phyloP scores from a whole-genome alignment of 768 basidiomycete genomes.

The Tricholoma terreum region DNA sequence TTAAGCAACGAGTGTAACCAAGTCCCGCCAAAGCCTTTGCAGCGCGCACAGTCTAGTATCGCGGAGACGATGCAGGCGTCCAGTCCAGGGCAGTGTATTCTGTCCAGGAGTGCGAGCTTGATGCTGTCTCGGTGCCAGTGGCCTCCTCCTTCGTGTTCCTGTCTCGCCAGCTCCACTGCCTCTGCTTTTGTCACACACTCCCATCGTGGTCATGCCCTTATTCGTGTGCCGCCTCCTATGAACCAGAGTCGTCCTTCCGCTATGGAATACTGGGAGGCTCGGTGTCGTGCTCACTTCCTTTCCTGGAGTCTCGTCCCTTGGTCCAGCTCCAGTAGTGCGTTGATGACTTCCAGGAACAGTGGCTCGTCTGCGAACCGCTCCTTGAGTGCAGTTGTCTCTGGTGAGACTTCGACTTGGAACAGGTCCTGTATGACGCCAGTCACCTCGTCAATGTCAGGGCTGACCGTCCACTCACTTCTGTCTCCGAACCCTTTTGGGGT shows the following conservation, averaged over 20 bases:
- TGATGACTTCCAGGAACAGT: slow-evolving; percentile 20
- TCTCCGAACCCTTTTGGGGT: slow-evolving; percentile 15
- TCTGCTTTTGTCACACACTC: slow-evolving; percentile 7
- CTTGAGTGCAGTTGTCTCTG: slow-evolving; percentile 1
- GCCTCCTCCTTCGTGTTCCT: neutral
- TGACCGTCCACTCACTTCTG: slow-evolving; percentile 30
- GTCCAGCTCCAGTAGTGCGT: slow-evolving; percentile 4
- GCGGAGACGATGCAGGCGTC: neutral
- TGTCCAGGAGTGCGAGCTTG: neutral
- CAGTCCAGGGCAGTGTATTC: neutral
- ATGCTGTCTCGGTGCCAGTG: neutral
- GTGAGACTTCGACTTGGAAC: neutral
- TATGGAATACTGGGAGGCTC: slow-evolving; percentile 4
- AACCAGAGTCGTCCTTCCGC: slow-evolving; percentile 14
- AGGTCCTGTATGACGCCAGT: slow-evolving; percentile 16
- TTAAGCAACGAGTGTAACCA: slow-evolving; percentile 31
- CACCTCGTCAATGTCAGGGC: slow-evolving; percentile 21
- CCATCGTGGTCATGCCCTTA: neutral
- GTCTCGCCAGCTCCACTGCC: neutral
- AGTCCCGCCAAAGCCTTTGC: slow-evolving; percentile 29
- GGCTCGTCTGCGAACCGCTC: slow-evolving; percentile 19
- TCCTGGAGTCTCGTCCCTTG: neutral
- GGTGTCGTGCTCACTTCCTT: neutral
- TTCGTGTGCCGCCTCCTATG: neutral
- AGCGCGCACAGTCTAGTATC: slow-evolving; percentile 6